Evolutionary conservation across 495 filamentous ascomycete species (phyloP).

Genomic region (Penicillium turbatum): DNA sequence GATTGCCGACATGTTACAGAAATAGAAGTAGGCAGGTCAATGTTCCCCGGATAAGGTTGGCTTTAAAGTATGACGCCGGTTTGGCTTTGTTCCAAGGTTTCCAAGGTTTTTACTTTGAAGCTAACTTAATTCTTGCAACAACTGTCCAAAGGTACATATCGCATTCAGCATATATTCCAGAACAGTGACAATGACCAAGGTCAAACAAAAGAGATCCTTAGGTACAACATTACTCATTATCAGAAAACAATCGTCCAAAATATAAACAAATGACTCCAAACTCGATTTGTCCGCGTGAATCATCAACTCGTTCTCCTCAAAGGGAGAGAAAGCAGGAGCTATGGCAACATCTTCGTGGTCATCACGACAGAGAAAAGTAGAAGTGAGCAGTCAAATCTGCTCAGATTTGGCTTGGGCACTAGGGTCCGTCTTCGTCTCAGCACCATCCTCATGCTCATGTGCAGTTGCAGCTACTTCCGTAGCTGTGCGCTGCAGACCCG

Average conservation of each 20-base stretch:
- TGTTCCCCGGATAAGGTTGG: no score
- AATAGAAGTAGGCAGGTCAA: no score
- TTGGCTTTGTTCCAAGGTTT: no score
- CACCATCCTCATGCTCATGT: constrained; percentile 16
- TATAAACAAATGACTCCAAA: neutral
- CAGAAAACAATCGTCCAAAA: neutral
- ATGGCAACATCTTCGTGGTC: neutral
- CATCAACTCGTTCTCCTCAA: neutral
- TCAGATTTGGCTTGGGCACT: neutral
- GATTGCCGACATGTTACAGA: neutral
- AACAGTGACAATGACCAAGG: neutral
- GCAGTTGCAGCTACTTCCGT: constrained; percentile 10
- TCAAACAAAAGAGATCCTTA: neutral
- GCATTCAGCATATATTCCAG: neutral
- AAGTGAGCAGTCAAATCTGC: constrained; percentile 3
- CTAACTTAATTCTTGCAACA: constrained; percentile 2
- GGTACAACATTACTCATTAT: constrained; percentile 2
- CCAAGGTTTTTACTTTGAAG: no score
- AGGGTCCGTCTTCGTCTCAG: no score
- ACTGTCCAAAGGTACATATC: constrained; percentile 1
- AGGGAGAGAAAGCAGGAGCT: neutral
- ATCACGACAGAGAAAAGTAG: neutral
- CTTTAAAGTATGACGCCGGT: no score
- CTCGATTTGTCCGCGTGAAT: neutral
- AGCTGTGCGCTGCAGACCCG: neutral